phyloP scores from a whole-genome alignment of 495 filamentous ascomycete genomes.

The Podospora tetraspora region DNA sequence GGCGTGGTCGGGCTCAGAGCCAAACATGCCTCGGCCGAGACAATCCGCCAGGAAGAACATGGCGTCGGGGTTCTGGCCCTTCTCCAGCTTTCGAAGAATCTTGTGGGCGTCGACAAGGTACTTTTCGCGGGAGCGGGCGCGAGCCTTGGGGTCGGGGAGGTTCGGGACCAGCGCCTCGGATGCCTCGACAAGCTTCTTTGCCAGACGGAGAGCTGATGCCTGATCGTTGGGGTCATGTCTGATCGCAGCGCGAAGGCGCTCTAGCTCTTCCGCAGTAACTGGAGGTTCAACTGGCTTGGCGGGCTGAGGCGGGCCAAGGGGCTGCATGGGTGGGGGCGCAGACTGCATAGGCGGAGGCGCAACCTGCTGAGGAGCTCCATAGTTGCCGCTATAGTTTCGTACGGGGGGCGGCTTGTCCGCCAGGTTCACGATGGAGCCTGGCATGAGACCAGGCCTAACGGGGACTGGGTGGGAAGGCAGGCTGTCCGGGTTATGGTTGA shows the following conservation, averaged over 20 bases:
- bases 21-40: slow-evolving; percentile 64
- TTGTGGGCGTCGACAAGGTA: slow-evolving; percentile 84
- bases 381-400: slow-evolving; percentile 58
- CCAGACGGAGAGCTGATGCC: slow-evolving; percentile 62
- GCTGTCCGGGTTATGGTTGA: slow-evolving; percentile 44
- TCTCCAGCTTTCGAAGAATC: slow-evolving; percentile 78
- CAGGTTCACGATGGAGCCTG: slow-evolving; percentile 47
- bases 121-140: slow-evolving; percentile 71
- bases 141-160: slow-evolving; percentile 68
- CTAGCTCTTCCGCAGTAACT: slow-evolving; percentile 73
- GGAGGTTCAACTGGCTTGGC: slow-evolving; percentile 42
- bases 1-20: slow-evolving; percentile 69
- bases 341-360: background rate
- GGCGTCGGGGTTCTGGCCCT: slow-evolving; percentile 63
- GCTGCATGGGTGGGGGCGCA: slow-evolving; percentile 4
- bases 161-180: slow-evolving; percentile 66
- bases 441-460: slow-evolving; percentile 68
- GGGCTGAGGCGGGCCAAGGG: slow-evolving; percentile 10
- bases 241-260: slow-evolving; percentile 60
- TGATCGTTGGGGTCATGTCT: slow-evolving; percentile 67
- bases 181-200: slow-evolving; percentile 84
- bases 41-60: slow-evolving; percentile 94
- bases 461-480: slow-evolving; percentile 76
- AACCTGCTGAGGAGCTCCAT: slow-evolving; percentile 11
- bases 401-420: slow-evolving; percentile 61